Evolutionary conservation across 2,329 filamentous ascomycete genomes (phyloP), one percentile per base, ranked within the genome.

Genomic region (Diplocarpon rosae): DNA sequence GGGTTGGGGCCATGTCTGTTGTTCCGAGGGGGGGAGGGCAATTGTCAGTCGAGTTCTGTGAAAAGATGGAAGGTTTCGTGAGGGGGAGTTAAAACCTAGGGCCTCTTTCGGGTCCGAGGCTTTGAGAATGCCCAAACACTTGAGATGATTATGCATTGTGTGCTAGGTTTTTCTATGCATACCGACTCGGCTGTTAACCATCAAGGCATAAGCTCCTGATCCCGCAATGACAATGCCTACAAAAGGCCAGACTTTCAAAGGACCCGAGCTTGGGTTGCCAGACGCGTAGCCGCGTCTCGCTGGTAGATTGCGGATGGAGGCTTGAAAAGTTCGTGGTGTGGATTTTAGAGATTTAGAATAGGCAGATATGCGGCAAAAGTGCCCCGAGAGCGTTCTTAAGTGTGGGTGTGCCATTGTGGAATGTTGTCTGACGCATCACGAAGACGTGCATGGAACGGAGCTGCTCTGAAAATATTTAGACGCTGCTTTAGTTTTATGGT

Each of bases 171-270:
- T 28, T 31, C 33, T 35, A 39, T 36, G 40, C 57, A 34, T 56
- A 59, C 58, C 68, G 45, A 62, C 62, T 50, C 70, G 66, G 47
- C 63, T 65, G 49, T 66, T 71, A 11, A 74, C 71, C 55, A 76
- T 68, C 34, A 70, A 60, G 35, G 64, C 57, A 63, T 75, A 76
- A 39, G 68, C 63, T 35, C 67, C 69, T 32, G 67, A 67, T 46
- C 70, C 70, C 39, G 67, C 57, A 35, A 66, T 60, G 40, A 70
- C 62, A 48, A 76, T 66, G 17, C 59, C 58, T 20, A 63, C 42
- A 45, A 63, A 64, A 12, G 62, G 62, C 62, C 61, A 64, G 43
- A 63, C 47, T 44, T 63, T 63, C 42, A 64, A 56, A n/a, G 61
- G 59, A 42, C 47, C 59, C 36, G 59, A 50, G 2, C 54, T 55